phyloP scores from a whole-genome alignment of 176 grass and related monocot genomes.

The Bonia amplexicaulis region DNA sequence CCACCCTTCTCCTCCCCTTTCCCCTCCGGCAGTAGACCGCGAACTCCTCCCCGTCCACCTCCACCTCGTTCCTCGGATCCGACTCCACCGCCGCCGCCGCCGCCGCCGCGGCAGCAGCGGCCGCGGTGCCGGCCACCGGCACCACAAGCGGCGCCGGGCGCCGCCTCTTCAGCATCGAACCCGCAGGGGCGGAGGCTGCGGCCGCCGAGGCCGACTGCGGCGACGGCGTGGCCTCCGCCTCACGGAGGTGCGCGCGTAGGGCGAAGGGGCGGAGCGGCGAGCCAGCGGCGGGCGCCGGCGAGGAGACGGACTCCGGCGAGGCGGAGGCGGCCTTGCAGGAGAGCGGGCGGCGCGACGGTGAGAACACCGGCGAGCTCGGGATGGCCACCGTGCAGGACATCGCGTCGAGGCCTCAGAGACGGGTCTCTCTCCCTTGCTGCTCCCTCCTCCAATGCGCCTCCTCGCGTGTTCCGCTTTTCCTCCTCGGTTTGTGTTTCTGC shows the following conservation, averaged over 20 bases:
- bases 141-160: slow-evolving; percentile 66
- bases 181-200: neutral
- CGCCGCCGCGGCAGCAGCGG: slow-evolving; percentile 2
- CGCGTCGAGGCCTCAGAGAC: neutral
- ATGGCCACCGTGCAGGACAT: slow-evolving; percentile 95
- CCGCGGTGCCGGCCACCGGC: slow-evolving; percentile 29
- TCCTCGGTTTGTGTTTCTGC: slow-evolving; percentile 13
- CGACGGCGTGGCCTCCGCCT: slow-evolving; percentile 20
- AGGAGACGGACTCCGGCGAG: slow-evolving; percentile 55
- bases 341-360: slow-evolving; percentile 66
- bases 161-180: slow-evolving; percentile 71
- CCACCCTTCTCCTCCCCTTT: slow-evolving; percentile 66
- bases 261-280: slow-evolving; percentile 42
- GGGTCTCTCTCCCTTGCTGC: neutral
- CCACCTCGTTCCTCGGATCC: slow-evolving; percentile 63
- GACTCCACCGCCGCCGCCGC: slow-evolving; percentile 39
- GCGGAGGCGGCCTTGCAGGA: slow-evolving; percentile 69
- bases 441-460: neutral
- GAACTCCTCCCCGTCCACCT: slow-evolving; percentile 67
- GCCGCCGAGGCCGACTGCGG: neutral
- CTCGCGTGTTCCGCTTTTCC: neutral
- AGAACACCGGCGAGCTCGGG: slow-evolving; percentile 90
- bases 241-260: slow-evolving; percentile 40
- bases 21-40: slow-evolving; percentile 81
- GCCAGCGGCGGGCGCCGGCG: slow-evolving; percentile 28